phyloP scores from a whole-genome alignment of 2,329 filamentous ascomycete genomes.

The Myriosclerotinia curreyana region DNA sequence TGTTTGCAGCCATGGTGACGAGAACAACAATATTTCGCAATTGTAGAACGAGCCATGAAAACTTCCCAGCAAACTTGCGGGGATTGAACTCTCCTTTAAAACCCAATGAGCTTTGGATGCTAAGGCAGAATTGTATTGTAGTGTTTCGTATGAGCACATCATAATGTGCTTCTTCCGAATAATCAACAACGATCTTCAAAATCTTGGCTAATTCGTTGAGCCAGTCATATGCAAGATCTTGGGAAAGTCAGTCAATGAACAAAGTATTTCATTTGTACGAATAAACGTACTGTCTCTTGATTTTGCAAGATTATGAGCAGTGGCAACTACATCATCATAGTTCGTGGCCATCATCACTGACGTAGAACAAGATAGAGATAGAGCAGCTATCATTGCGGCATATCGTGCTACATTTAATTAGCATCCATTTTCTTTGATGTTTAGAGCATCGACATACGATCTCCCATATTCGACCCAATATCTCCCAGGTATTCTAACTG shows the following conservation, averaged over 20 bases:
- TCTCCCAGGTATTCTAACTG: slow-evolving; percentile 52
- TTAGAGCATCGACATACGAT: slow-evolving; percentile 44
- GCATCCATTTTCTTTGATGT: slow-evolving; percentile 14
- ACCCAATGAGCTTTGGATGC: slow-evolving; percentile 74
- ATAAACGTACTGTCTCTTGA: slow-evolving; percentile 30
- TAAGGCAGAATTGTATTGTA: slow-evolving; percentile 71
- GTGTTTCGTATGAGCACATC: slow-evolving; percentile 71
- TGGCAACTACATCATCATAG: slow-evolving; percentile 70
- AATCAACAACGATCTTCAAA: slow-evolving; percentile 74
- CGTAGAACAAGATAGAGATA: slow-evolving; percentile 53
- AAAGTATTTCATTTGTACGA: neutral
- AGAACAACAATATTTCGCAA: slow-evolving; percentile 68
- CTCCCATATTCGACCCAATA: slow-evolving; percentile 48
- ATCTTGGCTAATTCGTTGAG: slow-evolving; percentile 65
- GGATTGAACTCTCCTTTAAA: slow-evolving; percentile 62
- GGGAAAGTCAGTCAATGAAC: slow-evolving; percentile 18
- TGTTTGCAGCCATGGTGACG: slow-evolving; percentile 60
- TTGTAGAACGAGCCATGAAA: slow-evolving; percentile 72
- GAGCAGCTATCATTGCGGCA: slow-evolving; percentile 57
- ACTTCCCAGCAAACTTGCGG: slow-evolving; percentile 66
- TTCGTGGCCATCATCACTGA: slow-evolving; percentile 48
- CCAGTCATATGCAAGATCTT: slow-evolving; percentile 61
- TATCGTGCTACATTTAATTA: slow-evolving; percentile 48
- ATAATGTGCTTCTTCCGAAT: slow-evolving; percentile 69
- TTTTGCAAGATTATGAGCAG: slow-evolving; percentile 46